Evolutionary conservation across 495 filamentous ascomycete species (phyloP), one percentile per base, ranked within the genome.

Genomic region (Halenospora varia): DNA sequence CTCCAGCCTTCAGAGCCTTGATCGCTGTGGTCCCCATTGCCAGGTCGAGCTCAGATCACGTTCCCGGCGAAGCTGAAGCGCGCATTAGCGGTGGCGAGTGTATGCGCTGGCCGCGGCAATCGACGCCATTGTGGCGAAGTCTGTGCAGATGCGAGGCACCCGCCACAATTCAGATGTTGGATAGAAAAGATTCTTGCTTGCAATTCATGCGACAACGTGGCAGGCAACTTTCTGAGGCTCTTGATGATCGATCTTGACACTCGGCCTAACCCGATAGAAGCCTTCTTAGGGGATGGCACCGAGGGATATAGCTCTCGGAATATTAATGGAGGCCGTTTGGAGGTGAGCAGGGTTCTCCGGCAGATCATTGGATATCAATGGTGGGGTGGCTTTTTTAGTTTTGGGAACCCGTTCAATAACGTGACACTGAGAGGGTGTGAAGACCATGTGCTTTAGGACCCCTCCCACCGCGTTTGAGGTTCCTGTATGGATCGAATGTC

Each of bases 51-150:
- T 18, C 13, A 51, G 35, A 48, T 56, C 25, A 25, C 26, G 17
- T 44, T 57, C 60, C 60, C 60, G 29, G 60, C 51, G 52, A 55
- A 59, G 61, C 61, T 63, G 61, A 63, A 57, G 56, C 56, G 48
- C 52, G 60, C 60, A 63, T 59, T 52, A 63, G 51, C 55, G 60
- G 44, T 47, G 54, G 55, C 57, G 44, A 42, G 19, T 42, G 50
- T n/a, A n/a, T 62, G 60, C 60, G 59, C 41, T 62, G 59, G 54
- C 46, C 22, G 42, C 25, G 45, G 23, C 39, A 56, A 46, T 51
- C 39, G 29, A 24, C n/a, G 41, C 23, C 44, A 52, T 46, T 58
- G 62, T 61, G 62, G 62, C 62, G 58, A 46, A 61, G 59, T 50
- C 54, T 50, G 53, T 55, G 57, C 57, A 60, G 40, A 24, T 48